Evolutionary conservation across 2,329 filamentous ascomycete species (phyloP), one percentile per base, ranked within the genome.

Genomic region (Akanthomyces lecanii): DNA sequence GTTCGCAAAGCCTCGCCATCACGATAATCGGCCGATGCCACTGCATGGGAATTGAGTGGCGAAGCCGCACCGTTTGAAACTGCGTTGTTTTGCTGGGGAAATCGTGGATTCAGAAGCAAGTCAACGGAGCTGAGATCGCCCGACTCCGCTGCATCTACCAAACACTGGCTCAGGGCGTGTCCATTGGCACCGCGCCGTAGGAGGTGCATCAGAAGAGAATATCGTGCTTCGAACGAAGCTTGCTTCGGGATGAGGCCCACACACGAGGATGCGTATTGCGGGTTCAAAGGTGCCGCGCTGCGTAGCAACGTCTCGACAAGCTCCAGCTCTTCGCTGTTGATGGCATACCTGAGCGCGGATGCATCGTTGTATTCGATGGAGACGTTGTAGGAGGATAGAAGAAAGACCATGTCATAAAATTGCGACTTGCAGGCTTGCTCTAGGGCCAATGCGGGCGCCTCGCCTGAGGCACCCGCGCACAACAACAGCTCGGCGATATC

Each of bases 381-480:
- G 0, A 82, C 82, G 8, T 82, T 82, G 61, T 85, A 80, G 4
- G 73, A 71, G 25, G 84, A 75, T 7, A 87, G 72, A n/a, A 86
- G 72, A 44, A 73, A 74, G 2, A 83, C 79, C 79, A 86, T 82
- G 47, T 84, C 81, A 62, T 81, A 76, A 64, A 82, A 85, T 50
- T 81, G 79, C 2, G 76, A 76, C 7, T 77, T 74, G 58, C 79
- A 81, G 0, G 83, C 81, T 38, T 79, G 74, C 7, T 81, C 72
- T 0, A 87, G 73, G 0, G 80, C 82, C 36, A 74, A 72, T 0
- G 82, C 77, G 0, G 84, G 72, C 1, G 76, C 73, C 16, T 83
- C 79, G 1, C 85, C 85, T 14, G 77, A 74, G 1, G 84, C 84
- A 0, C 85, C 85, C 1, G 82, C 84, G 60, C 84, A 86, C 1